A percentile compares a stretch with the other conserved stretches of the same genome.
Evolutionary conservation across 805 yeast genomes (phyloP).

Genomic region (Kluyveromyces wickerhamii): DNA sequence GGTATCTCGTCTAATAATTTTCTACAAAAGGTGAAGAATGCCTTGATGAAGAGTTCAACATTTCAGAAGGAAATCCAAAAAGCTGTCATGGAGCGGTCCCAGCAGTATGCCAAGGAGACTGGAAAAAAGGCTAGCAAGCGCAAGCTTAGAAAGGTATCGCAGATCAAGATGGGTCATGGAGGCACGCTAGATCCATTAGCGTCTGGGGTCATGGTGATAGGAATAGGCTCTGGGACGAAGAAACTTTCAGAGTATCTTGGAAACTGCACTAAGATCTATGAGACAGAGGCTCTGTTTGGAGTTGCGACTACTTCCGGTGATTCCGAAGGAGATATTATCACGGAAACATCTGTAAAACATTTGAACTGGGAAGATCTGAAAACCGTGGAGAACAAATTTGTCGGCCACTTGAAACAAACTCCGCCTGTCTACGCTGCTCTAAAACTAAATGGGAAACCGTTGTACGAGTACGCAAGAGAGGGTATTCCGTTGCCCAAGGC

Average conservation of each 20-base stretch:
- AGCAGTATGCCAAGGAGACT: slow-evolving; percentile 31
- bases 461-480: slow-evolving; percentile 89
- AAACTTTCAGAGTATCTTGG: slow-evolving; percentile 61
- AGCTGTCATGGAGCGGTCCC: slow-evolving; percentile 40
- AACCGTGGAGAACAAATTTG: slow-evolving; percentile 49
- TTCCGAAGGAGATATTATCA: slow-evolving; percentile 72
- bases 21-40: slow-evolving; percentile 53
- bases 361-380: slow-evolving; percentile 46
- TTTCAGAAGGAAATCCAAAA: slow-evolving; percentile 48
- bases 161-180: slow-evolving; percentile 94
- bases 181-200: slow-evolving; percentile 96
- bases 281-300: slow-evolving; percentile 80
- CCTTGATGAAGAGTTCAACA: slow-evolving; percentile 51
- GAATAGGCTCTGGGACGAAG: slow-evolving; percentile 91
- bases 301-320: slow-evolving; percentile 92
- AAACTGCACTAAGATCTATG: slow-evolving; percentile 72
- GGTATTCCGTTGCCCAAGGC: slow-evolving; percentile 77
- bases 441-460: slow-evolving; percentile 88
- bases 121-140: slow-evolving; percentile 43
- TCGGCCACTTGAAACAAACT: slow-evolving; percentile 78
- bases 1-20: slow-evolving; percentile 78
- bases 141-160: slow-evolving; percentile 40
- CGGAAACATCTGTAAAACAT: slow-evolving; percentile 48
- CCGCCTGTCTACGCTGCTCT: slow-evolving; percentile 95
- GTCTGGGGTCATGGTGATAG: slow-evolving; percentile 86